phyloP scores from a whole-genome alignment of 495 filamentous ascomycete species.

The Aspergillus ellipticus region DNA sequence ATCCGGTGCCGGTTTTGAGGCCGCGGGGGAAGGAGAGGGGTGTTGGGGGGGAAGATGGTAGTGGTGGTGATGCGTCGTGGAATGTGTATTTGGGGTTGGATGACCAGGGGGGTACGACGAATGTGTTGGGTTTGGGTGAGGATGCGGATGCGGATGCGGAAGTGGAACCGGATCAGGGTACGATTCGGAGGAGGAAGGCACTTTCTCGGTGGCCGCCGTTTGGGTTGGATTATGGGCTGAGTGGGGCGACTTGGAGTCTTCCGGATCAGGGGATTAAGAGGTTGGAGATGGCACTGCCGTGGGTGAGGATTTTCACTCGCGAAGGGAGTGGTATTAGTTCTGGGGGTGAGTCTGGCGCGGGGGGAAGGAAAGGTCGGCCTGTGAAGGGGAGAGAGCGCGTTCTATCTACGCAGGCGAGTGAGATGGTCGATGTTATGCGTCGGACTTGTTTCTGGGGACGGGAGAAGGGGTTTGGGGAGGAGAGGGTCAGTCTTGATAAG shows the following conservation, averaged over 20 bases:
- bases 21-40: background rate
- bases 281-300: slow-evolving; percentile 32
- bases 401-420: slow-evolving; percentile 30
- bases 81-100: background rate
- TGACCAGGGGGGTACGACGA: background rate
- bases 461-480: slow-evolving; percentile 33
- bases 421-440: slow-evolving; percentile 40
- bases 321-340: background rate
- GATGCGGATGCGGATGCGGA: background rate
- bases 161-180: background rate
- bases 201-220: slow-evolving; percentile 41
- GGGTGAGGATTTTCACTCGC: slow-evolving; percentile 25
- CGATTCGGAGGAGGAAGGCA: slow-evolving; percentile 30
- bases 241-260: slow-evolving; percentile 17
- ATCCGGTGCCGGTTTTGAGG: slow-evolving; percentile 31
- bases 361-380: background rate
- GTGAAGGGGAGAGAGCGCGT: slow-evolving; percentile 13
- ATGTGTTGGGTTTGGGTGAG: background rate
- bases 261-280: slow-evolving; percentile 15
- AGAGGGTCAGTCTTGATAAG: slow-evolving; percentile 22
- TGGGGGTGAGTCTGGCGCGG: background rate
- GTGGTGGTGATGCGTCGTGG: background rate
- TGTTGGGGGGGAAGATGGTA: background rate
- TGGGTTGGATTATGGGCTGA: slow-evolving; percentile 33
- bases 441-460: slow-evolving; percentile 40